Base-by-base conservation (phyloP, 768 basidiomycete genomes). In the Russula lepida region DNA sequence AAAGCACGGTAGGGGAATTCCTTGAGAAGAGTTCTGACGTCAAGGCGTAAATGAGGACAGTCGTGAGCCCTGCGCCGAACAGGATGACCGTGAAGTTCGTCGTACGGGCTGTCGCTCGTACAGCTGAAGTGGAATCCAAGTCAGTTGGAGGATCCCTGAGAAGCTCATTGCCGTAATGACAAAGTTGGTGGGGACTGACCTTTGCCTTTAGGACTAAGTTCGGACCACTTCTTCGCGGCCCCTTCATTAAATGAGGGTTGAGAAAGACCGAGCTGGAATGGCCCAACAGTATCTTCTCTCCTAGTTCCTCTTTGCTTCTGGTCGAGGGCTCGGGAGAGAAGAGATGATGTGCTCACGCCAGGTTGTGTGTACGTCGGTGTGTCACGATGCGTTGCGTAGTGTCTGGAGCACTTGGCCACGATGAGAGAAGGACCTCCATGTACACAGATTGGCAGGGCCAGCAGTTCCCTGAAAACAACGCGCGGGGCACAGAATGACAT, bases 11-110 rank as follows among this genome's bases (percentile, higher is more conserved):
- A 6, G 91, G 88, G 28, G 89, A 92, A 70, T 93, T 93, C 70
- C 81, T 84, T n/a, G 91, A 90, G 71, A 92, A 90, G 7, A 92
- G 76, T 69, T 93, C 91, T 7, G 90, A 86, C 17, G 86, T 85
- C 33, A 92, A 78, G 23, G 88, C 88, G 69, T 92, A 93, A 27
- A 84, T 74, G 37, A 93, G 79, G 41, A 93, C 78, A 7, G 81
- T 81, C 32, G 89, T 88, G 27, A 93, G 75, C 19, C 88, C 86
- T 5, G 89, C 91, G n/a, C 91, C 91, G 32, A 91, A 74, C 19
- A 93, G 69, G 58, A 83, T 82, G 44, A 84, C 80, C 8, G 76
- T 73, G 25, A 82, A 64, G 63, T 79, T 83, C 6, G 79, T 74
- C 56, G 79, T 79, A 51, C 82, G 73, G 41, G 80, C 78, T 1